phyloP scores from a whole-genome alignment of 768 basidiomycete species.

The Rhodotorula paludigena region DNA sequence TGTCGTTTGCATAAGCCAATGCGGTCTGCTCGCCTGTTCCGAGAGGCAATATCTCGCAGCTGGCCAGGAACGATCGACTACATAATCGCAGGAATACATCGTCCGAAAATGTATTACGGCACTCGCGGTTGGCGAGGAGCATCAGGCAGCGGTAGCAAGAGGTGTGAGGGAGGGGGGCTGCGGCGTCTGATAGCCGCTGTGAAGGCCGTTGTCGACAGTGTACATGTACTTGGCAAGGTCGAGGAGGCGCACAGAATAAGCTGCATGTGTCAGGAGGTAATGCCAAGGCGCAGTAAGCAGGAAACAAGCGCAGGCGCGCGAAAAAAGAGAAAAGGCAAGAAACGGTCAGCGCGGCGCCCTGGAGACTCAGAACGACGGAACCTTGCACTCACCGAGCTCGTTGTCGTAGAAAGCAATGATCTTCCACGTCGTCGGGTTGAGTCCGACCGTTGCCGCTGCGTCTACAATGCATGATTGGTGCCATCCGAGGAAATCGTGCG shows the following conservation, averaged over 20 bases:
- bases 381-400: background rate
- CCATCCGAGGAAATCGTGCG: conserved; percentile 46
- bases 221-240: conserved; percentile 44
- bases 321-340: background rate
- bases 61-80: no score
- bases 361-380: no score
- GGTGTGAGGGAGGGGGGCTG: no score
- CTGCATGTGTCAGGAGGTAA: background rate
- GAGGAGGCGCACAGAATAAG: conserved; percentile 42
- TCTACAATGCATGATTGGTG: conserved; percentile 44
- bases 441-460: conserved; percentile 44
- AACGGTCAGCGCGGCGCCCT: background rate
- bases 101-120: no score
- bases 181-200: background rate
- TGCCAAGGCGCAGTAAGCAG: no score
- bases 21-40: no score
- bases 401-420: conserved; percentile 41
- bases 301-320: no score
- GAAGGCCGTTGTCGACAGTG: background rate
- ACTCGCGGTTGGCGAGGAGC: no score
- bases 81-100: no score
- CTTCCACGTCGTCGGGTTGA: conserved; percentile 45
- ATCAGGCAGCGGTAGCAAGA: no score
- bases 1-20: no score
- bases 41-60: no score